Percentiles rank a stretch among this genome's conserved stretches.
Evolutionary conservation across 1,284 basidiomycete species (phyloP).

Genomic region (Cutaneotrichosporon curvatum): DNA sequence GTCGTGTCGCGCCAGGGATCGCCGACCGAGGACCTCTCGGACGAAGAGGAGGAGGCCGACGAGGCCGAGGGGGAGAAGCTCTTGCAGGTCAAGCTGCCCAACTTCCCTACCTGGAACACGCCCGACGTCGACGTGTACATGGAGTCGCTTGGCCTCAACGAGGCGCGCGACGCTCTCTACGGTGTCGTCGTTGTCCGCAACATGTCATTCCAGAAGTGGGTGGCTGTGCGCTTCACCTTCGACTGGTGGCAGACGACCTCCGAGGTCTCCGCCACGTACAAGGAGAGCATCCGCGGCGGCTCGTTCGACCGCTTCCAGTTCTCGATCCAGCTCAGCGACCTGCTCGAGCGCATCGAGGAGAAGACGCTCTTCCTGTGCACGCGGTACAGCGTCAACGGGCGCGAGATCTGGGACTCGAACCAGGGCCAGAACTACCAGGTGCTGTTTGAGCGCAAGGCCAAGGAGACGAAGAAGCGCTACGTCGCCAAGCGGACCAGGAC

Average conservation of each 20-base stretch:
- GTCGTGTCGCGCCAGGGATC: conserved; percentile 87
- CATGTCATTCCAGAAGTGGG: conserved; percentile 77
- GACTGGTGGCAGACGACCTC: conserved; percentile 94
- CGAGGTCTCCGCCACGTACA: conserved; percentile 76
- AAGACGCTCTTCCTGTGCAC: conserved; percentile 79
- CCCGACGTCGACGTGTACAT: conserved; percentile 51
- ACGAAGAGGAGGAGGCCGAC: conserved; percentile 62
- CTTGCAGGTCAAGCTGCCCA: conserved; percentile 49
- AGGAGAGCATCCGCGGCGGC: conserved; percentile 57
- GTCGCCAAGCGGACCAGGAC: conserved; percentile 14
- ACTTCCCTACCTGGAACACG: conserved; percentile 50
- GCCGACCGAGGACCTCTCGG: conserved; percentile 71
- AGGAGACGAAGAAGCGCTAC: conserved; percentile 7
- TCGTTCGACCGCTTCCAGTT: conserved; percentile 58
- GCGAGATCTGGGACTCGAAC: conserved; percentile 88
- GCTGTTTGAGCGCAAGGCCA: conserved; percentile 32
- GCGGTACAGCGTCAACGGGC: conserved; percentile 64
- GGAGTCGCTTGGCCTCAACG: conserved; percentile 55
- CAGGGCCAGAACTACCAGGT: conserved; percentile 69
- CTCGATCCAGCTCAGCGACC: conserved; percentile 51
- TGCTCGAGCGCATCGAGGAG: conserved; percentile 61
- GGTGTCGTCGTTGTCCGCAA: conserved; percentile 78
- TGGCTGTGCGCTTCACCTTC: conserved; percentile 84
- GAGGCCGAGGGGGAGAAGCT: conserved; percentile 42
- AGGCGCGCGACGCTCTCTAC: conserved; percentile 55